Base-by-base conservation (phyloP, 768 basidiomycete species). In the Amanita jacksonii region DNA sequence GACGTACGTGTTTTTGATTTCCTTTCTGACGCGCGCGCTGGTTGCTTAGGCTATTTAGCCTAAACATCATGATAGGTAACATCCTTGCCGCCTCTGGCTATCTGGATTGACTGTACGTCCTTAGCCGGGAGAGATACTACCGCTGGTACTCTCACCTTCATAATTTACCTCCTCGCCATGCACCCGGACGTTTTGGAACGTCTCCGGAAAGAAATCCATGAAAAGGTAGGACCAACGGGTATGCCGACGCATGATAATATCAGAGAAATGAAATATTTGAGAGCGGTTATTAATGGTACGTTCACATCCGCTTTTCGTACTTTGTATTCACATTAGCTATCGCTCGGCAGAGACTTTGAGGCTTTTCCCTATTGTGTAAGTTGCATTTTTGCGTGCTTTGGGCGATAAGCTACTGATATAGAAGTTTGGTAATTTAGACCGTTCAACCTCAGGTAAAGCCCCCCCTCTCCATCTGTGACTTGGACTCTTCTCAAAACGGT, bases 221-320 rank as follows among this genome's bases (percentile, higher is more conserved):
- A 57, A 24, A 69, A 69, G 30, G 66, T 82, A 5, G 79, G 80
- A 0, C 54, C 61, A 1, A 62, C 61, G 1, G 63, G 65, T 1
- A 62, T 68, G 8, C 81, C 78, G 3, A 69, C 69, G 2, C 71
- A 70, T 41, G 73, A 76, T 34, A 73, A 78, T 49, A 70, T 82
- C 50, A 64, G 64, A 22, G 74, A 75, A 3, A 76, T 81, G 74
- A 79, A 75, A 54, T 81, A 73, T 49, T 57, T 81, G 10, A 64
- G 76, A 19, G 81, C 80, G 1, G 75, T 82, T 18, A 70, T 82
- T 38, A 81, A 82, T 49, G 79, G 79, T 78, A 34, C 28, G 54
- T 36, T 22, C 44, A 24, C 45, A n/a, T n/a, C n/a, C n/a, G n/a
- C n/a, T n/a, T n/a, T n/a, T n/a, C n/a, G n/a, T n/a, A n/a, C n/a